phyloP scores from a whole-genome alignment of 352 stramenopile species.

The Pythium vanterpoolii region DNA sequence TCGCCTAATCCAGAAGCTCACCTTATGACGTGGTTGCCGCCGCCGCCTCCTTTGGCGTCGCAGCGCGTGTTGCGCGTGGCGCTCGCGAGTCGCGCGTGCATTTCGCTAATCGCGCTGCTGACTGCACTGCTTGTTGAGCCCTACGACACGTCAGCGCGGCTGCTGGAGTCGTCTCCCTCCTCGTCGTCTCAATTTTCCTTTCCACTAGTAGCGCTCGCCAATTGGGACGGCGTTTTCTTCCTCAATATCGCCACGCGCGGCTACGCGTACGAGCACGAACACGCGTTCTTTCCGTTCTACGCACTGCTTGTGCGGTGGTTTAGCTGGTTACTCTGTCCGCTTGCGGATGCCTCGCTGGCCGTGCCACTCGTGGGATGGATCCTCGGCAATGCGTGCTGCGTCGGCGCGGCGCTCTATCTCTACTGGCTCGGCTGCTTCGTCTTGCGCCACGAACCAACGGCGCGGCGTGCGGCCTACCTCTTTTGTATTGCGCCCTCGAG shows the following conservation, averaged over 20 bases:
- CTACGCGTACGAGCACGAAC: slow-evolving; percentile 85
- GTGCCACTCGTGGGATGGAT: slow-evolving; percentile 49
- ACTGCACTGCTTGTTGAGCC: slow-evolving; percentile 48
- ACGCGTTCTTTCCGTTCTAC: slow-evolving; percentile 85
- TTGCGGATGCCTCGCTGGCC: slow-evolving; percentile 20
- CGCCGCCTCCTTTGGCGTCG: slow-evolving; percentile 11
- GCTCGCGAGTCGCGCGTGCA: slow-evolving; percentile 35
- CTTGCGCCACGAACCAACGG: slow-evolving; percentile 45
- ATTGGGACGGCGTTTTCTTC: slow-evolving; percentile 88
- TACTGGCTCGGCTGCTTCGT: slow-evolving; percentile 63
- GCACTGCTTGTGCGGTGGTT: slow-evolving; percentile 46
- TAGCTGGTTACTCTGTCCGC: slow-evolving; percentile 13
- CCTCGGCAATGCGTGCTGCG: slow-evolving; percentile 73
- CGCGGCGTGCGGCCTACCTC: slow-evolving; percentile 62
- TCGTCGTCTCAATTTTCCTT: slow-evolving; percentile 4
- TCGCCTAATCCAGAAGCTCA: too few species aligned
- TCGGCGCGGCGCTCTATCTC: slow-evolving; percentile 64
- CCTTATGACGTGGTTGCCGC: not conserved
- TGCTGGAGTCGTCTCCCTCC: slow-evolving; percentile 1
- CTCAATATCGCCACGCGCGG: slow-evolving; percentile 61
- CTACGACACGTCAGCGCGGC: slow-evolving; percentile 66
- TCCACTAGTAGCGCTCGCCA: slow-evolving; percentile 45
- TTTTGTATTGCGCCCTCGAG: slow-evolving; percentile 74
- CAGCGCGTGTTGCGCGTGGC: slow-evolving; percentile 44
- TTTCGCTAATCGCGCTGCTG: slow-evolving; percentile 43